Base-by-base conservation (phyloP, 148 eudicot species). In the Polygonum aviculare region DNA sequence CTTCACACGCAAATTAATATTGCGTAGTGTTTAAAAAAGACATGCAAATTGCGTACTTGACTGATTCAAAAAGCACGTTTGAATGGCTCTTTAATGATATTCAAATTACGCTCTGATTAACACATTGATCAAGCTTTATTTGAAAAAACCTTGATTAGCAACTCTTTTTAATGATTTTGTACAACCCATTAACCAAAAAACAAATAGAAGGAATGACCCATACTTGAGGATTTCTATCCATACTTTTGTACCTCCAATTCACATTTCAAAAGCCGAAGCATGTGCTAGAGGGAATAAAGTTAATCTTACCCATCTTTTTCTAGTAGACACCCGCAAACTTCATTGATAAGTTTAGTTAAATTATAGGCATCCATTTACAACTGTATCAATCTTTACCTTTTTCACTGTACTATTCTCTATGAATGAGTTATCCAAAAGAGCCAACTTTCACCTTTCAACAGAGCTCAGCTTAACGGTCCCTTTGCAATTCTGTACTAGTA, bases 231-330 rank as follows among this genome's bases (percentile, higher is more conserved):
- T 73, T 45, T 22, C 31, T 48, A 73, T 41, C 52, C 10, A 41
- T 73, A 21, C 36, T 48, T 73, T 41, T 14, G 40, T 63, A 63
- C 40, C 15, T 63, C 7, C 40, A 63, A 33, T 12, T 33, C 39
- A 31, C 40, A 12, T 40, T 63, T 63, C 33, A 11, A 33, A 33
- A 12, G 35, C 41, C 40, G 35, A 35, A 15, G 36, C 70, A 63
- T 63, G 70, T 63, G 70, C 70, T 63, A 12, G 18, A 16, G 40
- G 40, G 70, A 63, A 35, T 63, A 63, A 63, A 31, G 70, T 15
- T 63, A 63, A 63, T 35, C 40, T 63, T 63, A 63, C 70, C 16
- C 70, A 31, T 63, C 70, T 63, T 33, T 63, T 22, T 59, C 65
- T 63, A 26, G 36, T 60, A 60, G 35, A 60, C 67, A 4, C 5